Conservation (phyloP, 2,329 filamentous ascomycete species). For the Salinomyces thailandicus region DNA sequence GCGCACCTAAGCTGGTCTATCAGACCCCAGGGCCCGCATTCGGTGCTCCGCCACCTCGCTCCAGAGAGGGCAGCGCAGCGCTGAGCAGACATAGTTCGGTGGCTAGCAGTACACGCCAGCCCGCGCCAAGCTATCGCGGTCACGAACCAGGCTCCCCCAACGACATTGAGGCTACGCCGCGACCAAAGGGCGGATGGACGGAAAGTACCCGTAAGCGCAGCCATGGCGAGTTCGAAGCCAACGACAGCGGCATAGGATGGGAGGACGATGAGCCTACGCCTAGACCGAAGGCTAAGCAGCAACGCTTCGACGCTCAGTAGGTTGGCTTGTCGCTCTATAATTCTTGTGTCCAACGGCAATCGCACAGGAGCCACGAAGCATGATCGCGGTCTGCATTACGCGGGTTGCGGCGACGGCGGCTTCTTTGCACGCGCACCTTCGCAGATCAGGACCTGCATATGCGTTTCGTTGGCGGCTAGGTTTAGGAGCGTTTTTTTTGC, state of each 20-base stretch:
- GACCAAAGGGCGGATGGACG: constrained; percentile 1
- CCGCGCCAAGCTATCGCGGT: constrained; percentile 9
- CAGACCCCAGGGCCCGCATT: constrained; percentile 29
- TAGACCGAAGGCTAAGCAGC: not conserved
- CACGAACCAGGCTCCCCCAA: constrained; percentile 6
- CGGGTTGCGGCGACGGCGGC: no score
- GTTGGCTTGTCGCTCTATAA: no score
- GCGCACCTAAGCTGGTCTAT: constrained; percentile 28
- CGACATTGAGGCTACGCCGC: constrained; percentile 4
- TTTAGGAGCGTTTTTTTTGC: no score
- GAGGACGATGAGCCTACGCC: not conserved
- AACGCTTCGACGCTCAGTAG: no score
- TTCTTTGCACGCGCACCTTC: no score
- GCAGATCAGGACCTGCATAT: no score
- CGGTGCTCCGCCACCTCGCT: constrained; percentile 18
- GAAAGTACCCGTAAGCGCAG: constrained; percentile 6
- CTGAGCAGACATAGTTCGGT: constrained; percentile 8
- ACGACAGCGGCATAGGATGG: not conserved
- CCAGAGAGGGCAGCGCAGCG: not conserved
- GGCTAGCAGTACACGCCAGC: constrained; percentile 1
- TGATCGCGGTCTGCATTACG: no score
- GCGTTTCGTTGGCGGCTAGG: no score
- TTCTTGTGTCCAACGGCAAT: no score
- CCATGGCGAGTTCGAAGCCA: constrained; percentile 3
- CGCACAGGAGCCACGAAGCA: no score